Conservation (phyloP, 441 rosid species). For the Daphne laureola region DNA sequence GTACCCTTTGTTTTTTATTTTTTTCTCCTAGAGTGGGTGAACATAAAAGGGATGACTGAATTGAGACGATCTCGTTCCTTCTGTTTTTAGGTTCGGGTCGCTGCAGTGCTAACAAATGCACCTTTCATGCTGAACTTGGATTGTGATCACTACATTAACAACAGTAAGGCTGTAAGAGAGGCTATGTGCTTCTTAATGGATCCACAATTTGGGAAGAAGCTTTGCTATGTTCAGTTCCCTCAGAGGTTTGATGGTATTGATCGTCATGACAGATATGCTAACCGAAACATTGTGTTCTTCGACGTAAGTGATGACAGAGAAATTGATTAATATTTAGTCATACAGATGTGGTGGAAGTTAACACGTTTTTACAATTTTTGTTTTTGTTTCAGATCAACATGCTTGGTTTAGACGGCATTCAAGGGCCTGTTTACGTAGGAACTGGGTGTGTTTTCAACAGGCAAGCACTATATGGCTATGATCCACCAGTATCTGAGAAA, state of each 20-base stretch:
- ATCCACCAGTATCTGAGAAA: slow-evolving; percentile 60
- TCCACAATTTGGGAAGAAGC: slow-evolving; percentile 79
- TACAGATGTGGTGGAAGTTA: not conserved
- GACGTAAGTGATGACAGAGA: slow-evolving; percentile 39
- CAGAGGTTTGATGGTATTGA: slow-evolving; percentile 93
- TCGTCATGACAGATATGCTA: slow-evolving; percentile 80
- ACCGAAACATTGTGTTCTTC: slow-evolving; percentile 78
- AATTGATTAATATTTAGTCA: not conserved
- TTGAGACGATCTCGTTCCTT: not conserved
- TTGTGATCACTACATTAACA: slow-evolving; percentile 87
- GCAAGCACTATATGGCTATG: slow-evolving; percentile 62
- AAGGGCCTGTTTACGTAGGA: slow-evolving; percentile 68
- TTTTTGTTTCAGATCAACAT: slow-evolving; percentile 55
- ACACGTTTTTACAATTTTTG: slow-evolving; percentile 5
- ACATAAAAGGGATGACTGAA: slow-evolving; percentile 5
- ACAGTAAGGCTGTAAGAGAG: slow-evolving; percentile 79
- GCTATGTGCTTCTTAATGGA: slow-evolving; percentile 98
- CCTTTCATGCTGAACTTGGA: slow-evolving; percentile 84
- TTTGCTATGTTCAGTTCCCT: slow-evolving; percentile 88
- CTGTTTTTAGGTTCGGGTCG: slow-evolving; percentile 63
- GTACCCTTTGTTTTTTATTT: slow-evolving; percentile 1
- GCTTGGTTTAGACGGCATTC: slow-evolving; percentile 86
- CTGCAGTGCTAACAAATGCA: slow-evolving; percentile 89
- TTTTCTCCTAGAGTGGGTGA: not conserved
- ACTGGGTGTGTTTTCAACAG: slow-evolving; percentile 67